These are phyloP conservation scores for Gnaphalium uliginosum DNA, from an alignment of 129 eudicot genomes.

Conservation along the genomic window DNA sequence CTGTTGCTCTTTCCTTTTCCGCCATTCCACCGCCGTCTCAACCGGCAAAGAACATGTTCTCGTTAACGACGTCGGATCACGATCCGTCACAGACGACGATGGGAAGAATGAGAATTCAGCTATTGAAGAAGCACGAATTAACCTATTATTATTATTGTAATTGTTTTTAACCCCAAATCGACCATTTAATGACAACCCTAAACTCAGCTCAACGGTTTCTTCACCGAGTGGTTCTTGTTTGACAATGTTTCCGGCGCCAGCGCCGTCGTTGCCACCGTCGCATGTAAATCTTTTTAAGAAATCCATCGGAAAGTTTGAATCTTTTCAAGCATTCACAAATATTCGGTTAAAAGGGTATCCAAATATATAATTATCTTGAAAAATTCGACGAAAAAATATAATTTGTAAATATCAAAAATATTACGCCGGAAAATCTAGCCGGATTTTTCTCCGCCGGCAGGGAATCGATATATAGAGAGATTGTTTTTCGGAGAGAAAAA, in stretches of 20 bases:
- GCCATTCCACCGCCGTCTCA: slow-evolving; percentile 56
- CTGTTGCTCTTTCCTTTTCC: slow-evolving; percentile 60
- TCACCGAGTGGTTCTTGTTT: slow-evolving; percentile 22
- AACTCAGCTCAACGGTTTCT: slow-evolving; percentile 50
- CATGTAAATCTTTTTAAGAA: slow-evolving; percentile 14
- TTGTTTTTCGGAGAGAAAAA: slow-evolving; percentile 26
- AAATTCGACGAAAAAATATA: neutral
- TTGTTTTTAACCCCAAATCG: slow-evolving; percentile 61
- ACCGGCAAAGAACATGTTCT: slow-evolving; percentile 62
- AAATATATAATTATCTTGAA: neutral
- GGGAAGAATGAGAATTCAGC: slow-evolving; percentile 26
- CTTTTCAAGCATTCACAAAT: neutral
- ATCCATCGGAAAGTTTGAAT: slow-evolving; percentile 28
- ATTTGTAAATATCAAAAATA: neutral
- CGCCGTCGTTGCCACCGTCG: neutral
- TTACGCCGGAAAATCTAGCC: slow-evolving; percentile 25
- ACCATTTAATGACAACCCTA: slow-evolving; percentile 77
- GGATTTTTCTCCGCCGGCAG: slow-evolving; percentile 37
- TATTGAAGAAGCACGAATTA: slow-evolving; percentile 47
- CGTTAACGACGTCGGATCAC: slow-evolving; percentile 25
- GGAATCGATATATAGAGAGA: neutral
- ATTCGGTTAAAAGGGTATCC: neutral
- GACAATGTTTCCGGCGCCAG: neutral
- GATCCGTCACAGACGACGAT: slow-evolving; percentile 28
- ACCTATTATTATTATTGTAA: slow-evolving; percentile 2